phyloP scores from a whole-genome alignment of 2,329 filamentous ascomycete species.

The Metarhizium brunneum region DNA sequence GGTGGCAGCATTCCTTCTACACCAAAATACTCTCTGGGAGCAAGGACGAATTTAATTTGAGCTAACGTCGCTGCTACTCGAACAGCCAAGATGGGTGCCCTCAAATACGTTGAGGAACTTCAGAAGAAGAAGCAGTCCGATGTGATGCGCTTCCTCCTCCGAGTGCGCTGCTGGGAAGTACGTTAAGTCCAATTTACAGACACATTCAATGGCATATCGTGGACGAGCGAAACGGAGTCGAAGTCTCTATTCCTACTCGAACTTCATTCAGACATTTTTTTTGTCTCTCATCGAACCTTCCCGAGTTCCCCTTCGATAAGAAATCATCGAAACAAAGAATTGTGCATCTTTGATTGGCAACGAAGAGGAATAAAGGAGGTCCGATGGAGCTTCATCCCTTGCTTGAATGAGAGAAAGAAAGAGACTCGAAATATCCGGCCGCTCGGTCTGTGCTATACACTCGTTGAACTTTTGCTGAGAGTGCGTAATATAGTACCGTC shows the following conservation, averaged over 20 bases:
- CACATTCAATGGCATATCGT: conserved; percentile 20
- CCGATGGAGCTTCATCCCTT: background rate
- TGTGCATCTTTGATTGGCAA: background rate
- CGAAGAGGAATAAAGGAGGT: background rate
- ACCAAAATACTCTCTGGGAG: background rate
- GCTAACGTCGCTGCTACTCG: background rate
- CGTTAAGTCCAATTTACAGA: conserved; percentile 38
- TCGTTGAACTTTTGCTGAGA: conserved; percentile 99
- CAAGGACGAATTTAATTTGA: background rate
- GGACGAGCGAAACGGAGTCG: conserved; percentile 20
- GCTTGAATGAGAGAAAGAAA: background rate
- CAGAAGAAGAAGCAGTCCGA: conserved; percentile 99
- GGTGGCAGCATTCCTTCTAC: no score
- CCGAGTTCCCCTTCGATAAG: background rate
- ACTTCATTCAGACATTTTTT: background rate
- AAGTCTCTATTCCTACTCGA: conserved; percentile 9
- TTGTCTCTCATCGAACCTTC: background rate
- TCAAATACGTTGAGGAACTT: conserved; percentile 99
- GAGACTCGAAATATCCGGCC: background rate
- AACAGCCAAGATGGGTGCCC: conserved; percentile 86
- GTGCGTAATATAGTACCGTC: conserved; percentile 99
- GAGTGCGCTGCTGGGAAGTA: conserved; percentile 99
- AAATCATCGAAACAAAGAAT: background rate
- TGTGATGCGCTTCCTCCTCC: conserved; percentile 99
- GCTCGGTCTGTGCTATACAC: conserved; percentile 66